Percentiles rank a stretch among this genome's conserved stretches.
Evolutionary conservation across 2,329 filamentous ascomycete species (phyloP).

Genomic region (Blastomyces parvus): DNA sequence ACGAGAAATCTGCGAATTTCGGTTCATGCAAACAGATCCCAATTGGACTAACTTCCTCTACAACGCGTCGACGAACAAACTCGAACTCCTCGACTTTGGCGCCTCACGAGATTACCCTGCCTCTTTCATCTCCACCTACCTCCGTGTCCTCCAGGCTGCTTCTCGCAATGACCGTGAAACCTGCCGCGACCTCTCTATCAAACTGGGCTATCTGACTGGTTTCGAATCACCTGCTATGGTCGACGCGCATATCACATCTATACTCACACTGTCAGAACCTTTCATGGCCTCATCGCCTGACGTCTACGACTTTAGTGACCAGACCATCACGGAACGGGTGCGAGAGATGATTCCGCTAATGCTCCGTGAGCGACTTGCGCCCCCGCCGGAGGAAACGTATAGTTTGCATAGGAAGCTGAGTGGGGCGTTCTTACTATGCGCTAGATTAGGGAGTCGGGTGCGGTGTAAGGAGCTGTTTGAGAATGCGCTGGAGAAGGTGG

Average conservation of each 20-base stretch:
- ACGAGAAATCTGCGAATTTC: slow-evolving; percentile 87
- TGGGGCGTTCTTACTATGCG: slow-evolving; percentile 88
- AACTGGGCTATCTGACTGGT: slow-evolving; percentile 85
- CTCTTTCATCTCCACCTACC: slow-evolving; percentile 69
- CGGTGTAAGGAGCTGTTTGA: slow-evolving; percentile 69
- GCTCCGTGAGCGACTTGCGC: slow-evolving; percentile 77
- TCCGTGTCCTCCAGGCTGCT: slow-evolving; percentile 70
- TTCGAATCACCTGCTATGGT: slow-evolving; percentile 79
- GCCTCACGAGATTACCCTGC: slow-evolving; percentile 78
- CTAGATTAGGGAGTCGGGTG: slow-evolving; percentile 72
- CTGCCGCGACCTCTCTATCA: slow-evolving; percentile 59
- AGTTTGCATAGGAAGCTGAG: slow-evolving; percentile 89
- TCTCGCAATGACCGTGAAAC: slow-evolving; percentile 56
- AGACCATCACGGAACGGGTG: slow-evolving; percentile 94
- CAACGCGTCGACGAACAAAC: slow-evolving; percentile 58
- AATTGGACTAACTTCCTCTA: slow-evolving; percentile 99
- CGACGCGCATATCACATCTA: slow-evolving; percentile 77
- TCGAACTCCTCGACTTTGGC: slow-evolving; percentile 93
- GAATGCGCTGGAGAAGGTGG: slow-evolving; percentile 25
- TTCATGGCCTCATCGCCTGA: slow-evolving; percentile 68
- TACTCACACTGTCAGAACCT: slow-evolving; percentile 85
- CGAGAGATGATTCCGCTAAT: slow-evolving; percentile 82
- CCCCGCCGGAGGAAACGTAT: slow-evolving; percentile 96
- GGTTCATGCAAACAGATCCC: slow-evolving; percentile 97
- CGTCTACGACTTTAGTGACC: slow-evolving; percentile 82